Base-by-base conservation (phyloP, 305 asterid species). In the Lippia alba region DNA sequence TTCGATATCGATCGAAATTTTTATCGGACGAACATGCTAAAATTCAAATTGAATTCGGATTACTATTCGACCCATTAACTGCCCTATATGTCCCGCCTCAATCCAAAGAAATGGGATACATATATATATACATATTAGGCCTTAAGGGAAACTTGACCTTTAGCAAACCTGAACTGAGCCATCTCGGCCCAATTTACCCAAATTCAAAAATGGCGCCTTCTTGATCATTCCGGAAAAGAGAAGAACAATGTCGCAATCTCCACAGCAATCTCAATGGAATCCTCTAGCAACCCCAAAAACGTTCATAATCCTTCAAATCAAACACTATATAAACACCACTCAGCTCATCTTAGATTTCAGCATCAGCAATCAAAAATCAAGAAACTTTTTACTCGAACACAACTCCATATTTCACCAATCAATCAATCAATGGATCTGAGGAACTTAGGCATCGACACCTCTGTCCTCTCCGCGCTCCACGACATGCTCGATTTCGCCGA, bases 391-490 rank as follows among this genome's bases (percentile, higher is more conserved):
- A 6, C 30, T 24, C 9, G 0, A 36, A 36, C 41, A 36, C 41
- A 5, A 36, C 41, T 8, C 9, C 41, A 24, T 19, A 56, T 5
- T 56, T 15, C 39, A 56, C 40, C 15, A 56, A 20, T 56, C 45
- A 33, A 12, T 17, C 55, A 15, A 53, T 0, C n/a, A 33, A 83
- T 84, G 89, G 86, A 84, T 78, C 34, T 77, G 56, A 75, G 87
- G 67, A 49, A 79, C 6, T 17, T 76, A 48, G 83, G 83, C 6
- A 12, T 74, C 10, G 82, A 84, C 72, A 7, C 65, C 0, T 70
- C 70, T 4, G 60, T 78, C 9, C 67, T 82, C 72, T 76, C 82
- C 81, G 75, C 77, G 32, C 76, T 84, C n/a, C 82, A 77, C 12
- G 70, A 81, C 74, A 66, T 79, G 34, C 49, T 82, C 17, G 84